Evolutionary conservation across 306 rosid genomes (phyloP).

Genomic region (Dicorynia guianensis): DNA sequence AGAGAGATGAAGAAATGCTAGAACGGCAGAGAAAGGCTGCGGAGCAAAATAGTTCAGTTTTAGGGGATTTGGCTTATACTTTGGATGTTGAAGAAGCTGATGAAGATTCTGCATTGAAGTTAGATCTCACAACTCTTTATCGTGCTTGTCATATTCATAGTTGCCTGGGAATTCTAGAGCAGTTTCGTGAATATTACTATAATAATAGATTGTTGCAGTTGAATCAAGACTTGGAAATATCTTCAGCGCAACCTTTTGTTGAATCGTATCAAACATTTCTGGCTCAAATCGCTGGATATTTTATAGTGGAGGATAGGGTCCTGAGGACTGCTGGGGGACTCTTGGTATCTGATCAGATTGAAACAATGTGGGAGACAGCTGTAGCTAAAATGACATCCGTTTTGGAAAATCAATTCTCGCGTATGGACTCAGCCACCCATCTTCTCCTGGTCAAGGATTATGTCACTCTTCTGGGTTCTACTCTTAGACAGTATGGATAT

Average conservation of each 20-base stretch:
- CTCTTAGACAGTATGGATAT: conserved; percentile 85
- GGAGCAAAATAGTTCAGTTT: conserved; percentile 56
- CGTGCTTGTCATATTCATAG: conserved; percentile 92
- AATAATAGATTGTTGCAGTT: conserved; percentile 85
- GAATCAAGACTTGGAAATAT: conserved; percentile 83
- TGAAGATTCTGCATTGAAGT: conserved; percentile 72
- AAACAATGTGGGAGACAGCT: conserved; percentile 89
- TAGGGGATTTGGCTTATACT: conserved; percentile 56
- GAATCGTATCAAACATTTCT: conserved; percentile 81
- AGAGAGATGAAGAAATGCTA: conserved; percentile 79
- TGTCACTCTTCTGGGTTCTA: conserved; percentile 77
- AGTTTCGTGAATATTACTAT: conserved; percentile 85
- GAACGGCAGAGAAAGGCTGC: conserved; percentile 77
- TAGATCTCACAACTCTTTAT: conserved; percentile 88
- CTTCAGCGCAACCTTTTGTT: conserved; percentile 78
- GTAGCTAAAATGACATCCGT: conserved; percentile 66
- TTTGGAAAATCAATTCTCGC: conserved; percentile 76
- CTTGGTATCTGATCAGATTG: conserved; percentile 70
- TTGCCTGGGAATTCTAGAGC: conserved; percentile 80
- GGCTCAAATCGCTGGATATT: conserved; percentile 91
- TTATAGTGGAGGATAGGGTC: conserved; percentile 91
- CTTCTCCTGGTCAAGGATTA: conserved; percentile 94
- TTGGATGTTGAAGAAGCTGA: conserved; percentile 79
- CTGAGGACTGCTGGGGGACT: conserved; percentile 81
- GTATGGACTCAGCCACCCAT: conserved; percentile 75